Evolutionary conservation across 345 rosid genomes (phyloP), one percentile per base, ranked within the genome.

Genomic region (Cochlearia excelsa): DNA sequence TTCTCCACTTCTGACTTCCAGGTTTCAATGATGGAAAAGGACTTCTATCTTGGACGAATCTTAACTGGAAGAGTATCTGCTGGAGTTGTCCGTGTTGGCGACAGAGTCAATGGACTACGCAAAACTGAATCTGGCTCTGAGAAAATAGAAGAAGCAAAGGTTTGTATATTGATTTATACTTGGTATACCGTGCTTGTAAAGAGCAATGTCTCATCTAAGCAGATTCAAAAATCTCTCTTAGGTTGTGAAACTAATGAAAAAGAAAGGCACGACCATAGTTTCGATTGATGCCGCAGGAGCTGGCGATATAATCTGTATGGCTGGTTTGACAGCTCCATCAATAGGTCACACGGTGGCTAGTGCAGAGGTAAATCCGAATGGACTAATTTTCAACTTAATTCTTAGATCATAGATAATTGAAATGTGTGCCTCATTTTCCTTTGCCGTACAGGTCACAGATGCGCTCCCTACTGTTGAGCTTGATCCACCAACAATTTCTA

Each of bases 21-120:
- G 99, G 91, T 93, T 63, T 89, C 99, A 57, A 93, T 93, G 97
- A 89, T 93, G 99, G 99, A 93, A 65, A 77, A 78, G 57, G 95
- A 93, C 72, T 85, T 58, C 59, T 93, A 87, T 74, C 94, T 89
- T 30, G 99, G 99, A 63, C 77, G 97, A 48, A 89, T 93, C 68
- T 84, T 93, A 75, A 89, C 95, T 41, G 99, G 99, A 38, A 87
- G 97, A 46, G 73, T 93, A 61, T 37, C 80, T 73, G 79, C 85
- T 69, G 99, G 99, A 63, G 68, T 78, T 26, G 33, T 93, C 57
- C 87, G 75, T 58, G 84, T 85, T 47, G 99, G 95, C 8, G 99
- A 93, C 72, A 81, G 52, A 75, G 71, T 93, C 48, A 89, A 82
- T 74, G 99, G 97, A 59, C 75, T 89, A 30, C 91, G 94, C 40